Conservation (phyloP, 208 protist species). For the Tritrichomonas musculus region DNA sequence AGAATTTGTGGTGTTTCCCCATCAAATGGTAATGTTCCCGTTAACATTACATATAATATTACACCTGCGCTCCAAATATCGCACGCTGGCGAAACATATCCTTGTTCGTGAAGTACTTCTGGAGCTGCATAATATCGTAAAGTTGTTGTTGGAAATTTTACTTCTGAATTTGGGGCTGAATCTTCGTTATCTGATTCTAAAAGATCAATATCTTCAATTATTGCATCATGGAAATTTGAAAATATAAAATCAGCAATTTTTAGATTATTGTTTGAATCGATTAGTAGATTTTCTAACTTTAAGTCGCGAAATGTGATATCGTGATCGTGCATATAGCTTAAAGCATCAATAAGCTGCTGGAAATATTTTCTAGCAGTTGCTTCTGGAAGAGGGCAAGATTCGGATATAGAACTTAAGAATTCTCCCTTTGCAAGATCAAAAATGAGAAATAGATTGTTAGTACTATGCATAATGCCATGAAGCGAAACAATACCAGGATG, state of each 20-base stretch:
- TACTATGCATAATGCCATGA: background rate
- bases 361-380: background rate
- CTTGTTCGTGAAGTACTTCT: slow-evolving; percentile 33
- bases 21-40: background rate
- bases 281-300: slow-evolving; percentile 64
- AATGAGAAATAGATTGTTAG: background rate
- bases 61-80: background rate
- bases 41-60: background rate
- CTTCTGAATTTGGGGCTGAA: too few species aligned
- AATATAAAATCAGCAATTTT: slow-evolving; percentile 97
- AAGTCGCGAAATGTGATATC: background rate
- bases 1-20: background rate
- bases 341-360: background rate
- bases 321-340: background rate
- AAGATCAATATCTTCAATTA: too few species aligned
- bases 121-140: background rate
- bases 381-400: background rate
- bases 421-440: background rate
- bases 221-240: too few species aligned
- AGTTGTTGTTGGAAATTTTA: too few species aligned
- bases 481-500: background rate
- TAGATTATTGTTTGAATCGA: slow-evolving; percentile 66
- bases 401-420: background rate
- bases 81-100: background rate
- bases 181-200: background rate